A percentile compares a stretch with the other conserved stretches of the same genome.
Evolutionary conservation across 441 rosid species (phyloP).

Genomic region (Populus hybrid): DNA sequence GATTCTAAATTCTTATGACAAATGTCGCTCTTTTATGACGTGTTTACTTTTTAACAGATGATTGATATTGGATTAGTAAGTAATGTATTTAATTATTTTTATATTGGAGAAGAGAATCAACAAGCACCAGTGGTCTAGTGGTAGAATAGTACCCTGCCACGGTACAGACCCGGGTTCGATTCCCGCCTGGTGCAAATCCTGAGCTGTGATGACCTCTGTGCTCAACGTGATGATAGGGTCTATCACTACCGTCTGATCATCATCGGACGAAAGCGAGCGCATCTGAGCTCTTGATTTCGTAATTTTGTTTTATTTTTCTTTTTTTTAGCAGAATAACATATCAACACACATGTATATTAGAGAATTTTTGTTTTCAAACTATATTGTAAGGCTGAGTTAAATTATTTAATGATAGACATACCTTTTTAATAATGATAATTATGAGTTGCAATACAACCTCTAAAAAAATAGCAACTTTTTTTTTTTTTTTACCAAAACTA

Average conservation of each 20-base stretch:
- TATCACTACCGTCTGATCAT: neutral
- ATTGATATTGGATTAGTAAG: too few relatives aligned
- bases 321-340: too few relatives aligned
- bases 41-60: too few relatives aligned
- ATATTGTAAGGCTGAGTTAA: neutral
- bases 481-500: neutral
- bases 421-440: neutral
- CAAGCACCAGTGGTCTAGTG: too few relatives aligned
- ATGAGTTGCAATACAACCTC: neutral
- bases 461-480: too few relatives aligned
- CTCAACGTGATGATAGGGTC: neutral
- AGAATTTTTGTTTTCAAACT: neutral
- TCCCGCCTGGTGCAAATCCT: constrained; percentile 62
- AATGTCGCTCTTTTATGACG: too few relatives aligned
- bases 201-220: neutral
- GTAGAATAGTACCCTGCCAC: constrained; percentile 76
- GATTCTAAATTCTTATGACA: too few relatives aligned
- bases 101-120: too few relatives aligned
- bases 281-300: neutral
- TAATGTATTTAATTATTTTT: too few relatives aligned
- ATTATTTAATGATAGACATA: neutral
- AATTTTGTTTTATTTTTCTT: too few relatives aligned
- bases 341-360: neutral
- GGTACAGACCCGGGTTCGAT: constrained; percentile 81
- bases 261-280: neutral